phyloP scores from a whole-genome alignment of 352 stramenopile genomes.

The Saprolegnia diclina region DNA sequence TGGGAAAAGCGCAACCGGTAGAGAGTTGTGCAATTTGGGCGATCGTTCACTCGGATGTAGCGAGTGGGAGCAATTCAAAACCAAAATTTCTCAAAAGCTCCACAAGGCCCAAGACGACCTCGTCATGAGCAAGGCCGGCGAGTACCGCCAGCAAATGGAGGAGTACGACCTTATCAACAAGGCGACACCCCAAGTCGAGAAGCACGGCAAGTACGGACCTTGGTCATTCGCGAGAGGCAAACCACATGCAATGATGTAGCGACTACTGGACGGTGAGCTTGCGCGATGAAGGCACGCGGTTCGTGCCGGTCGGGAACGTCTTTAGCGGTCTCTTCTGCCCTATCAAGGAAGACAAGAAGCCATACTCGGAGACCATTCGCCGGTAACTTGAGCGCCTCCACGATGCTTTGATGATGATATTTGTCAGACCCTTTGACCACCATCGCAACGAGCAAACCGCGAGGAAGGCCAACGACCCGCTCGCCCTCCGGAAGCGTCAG shows the following conservation, averaged over 20 bases:
- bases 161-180: constrained; percentile 86
- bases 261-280: constrained; percentile 90
- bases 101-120: constrained; percentile 66
- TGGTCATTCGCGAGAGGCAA: not conserved
- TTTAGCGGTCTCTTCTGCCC: constrained; percentile 89
- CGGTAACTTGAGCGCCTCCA: not conserved
- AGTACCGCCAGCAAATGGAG: constrained; percentile 86
- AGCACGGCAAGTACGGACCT: constrained; percentile 47
- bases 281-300: constrained; percentile 77
- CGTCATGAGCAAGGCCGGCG: constrained; percentile 77
- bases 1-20: constrained; percentile 58
- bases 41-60: too few species aligned
- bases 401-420: constrained; percentile 19
- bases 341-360: constrained; percentile 58
- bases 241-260: constrained; percentile 22
- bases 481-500: constrained; percentile 55
- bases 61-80: constrained; percentile 68
- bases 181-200: constrained; percentile 77
- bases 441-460: not conserved
- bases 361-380: constrained; percentile 25
- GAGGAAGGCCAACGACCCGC: constrained; percentile 31
- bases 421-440: constrained; percentile 62
- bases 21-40: too few species aligned
- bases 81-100: constrained; percentile 45
- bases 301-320: constrained; percentile 87